Evolutionary conservation across 192 early-diverging fungal genomes (phyloP), one percentile per base, ranked within the genome.

Genomic region (Spinellus fusiger): DNA sequence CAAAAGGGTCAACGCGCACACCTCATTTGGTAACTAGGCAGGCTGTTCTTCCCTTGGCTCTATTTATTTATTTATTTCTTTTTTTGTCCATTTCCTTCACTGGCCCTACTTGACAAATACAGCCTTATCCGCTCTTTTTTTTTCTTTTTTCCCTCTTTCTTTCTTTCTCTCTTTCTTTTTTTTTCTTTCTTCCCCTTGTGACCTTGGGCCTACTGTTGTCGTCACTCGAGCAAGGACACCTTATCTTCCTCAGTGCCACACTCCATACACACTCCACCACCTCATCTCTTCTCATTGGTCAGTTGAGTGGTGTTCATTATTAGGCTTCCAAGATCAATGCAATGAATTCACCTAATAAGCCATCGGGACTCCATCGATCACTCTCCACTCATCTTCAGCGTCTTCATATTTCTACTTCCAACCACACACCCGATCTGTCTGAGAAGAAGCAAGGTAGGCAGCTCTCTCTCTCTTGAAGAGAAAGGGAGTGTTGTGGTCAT

Each of bases 371-470:
- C 33, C 58, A 67, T 13, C 20, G 65, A 49, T 67, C 65, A 3
- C 49, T 67, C 12, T 67, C 65, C 5, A 40, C 51, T 48, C 65
- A 67, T 67, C 49, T 67, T 18, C 65, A 67, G 37, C 25, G 65
- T 27, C 38, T 67, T 23, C 50, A 59, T 28, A 26, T 67, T 22
- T 35, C 51, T 23, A 35, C 35, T 16, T 23, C 48, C 40, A 57
- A 54, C 22, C 18, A 33, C 50, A 23, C 47, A 20, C 48, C 35
- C 20, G 62, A 64, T 47, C 47, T 54, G 31, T 32, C 51, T 49
- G 65, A 66, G 25, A 58, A 66, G 18, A 25, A 38, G 20, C n/a
- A 25, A 29, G 26, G 35, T 13, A 9, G 13, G 7, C 5, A 5
- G 13, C 35, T 9, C 35, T n/a, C 40, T 3, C 40, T n/a, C 33